Evolutionary conservation across 768 basidiomycete genomes (phyloP).

Genomic region (Tricholoma matsutake): DNA sequence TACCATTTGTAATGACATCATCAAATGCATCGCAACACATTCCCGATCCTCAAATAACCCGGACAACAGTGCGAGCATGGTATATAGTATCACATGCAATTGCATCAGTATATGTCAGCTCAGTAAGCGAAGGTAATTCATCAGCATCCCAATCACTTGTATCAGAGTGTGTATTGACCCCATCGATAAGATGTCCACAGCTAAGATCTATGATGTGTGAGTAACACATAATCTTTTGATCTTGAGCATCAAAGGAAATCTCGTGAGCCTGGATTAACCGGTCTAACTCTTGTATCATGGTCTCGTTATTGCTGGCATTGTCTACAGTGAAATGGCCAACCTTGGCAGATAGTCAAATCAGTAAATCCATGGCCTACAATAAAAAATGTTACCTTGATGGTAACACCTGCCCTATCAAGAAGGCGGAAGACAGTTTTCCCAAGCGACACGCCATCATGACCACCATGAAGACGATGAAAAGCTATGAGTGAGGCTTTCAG

Average conservation of each 20-base stretch:
- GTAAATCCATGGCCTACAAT: too few species aligned
- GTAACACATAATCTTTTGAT: neutral
- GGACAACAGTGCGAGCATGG: neutral
- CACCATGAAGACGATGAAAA: neutral
- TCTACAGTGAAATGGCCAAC: too few species aligned
- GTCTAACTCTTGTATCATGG: too few species aligned
- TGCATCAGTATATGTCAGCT: neutral
- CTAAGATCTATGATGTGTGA: neutral
- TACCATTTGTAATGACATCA: neutral
- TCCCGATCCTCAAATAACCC: neutral
- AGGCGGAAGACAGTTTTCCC: neutral
- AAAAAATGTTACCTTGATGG: too few species aligned
- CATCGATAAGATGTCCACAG: neutral
- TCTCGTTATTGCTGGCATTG: too few species aligned
- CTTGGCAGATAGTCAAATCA: too few species aligned
- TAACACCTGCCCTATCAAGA: conserved; percentile 1
- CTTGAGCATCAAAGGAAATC: neutral
- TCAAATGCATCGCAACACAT: neutral
- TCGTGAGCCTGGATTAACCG: too few species aligned
- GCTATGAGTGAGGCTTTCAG: neutral
- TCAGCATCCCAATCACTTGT: neutral
- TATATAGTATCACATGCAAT: too few species aligned
- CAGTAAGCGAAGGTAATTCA: neutral
- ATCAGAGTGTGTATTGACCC: neutral
- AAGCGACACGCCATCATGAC: neutral